Percentiles rank a stretch among this genome's conserved stretches.
Evolutionary conservation across 2,329 filamentous ascomycete genomes (phyloP).

Genomic region (Penicillium hesseltinei): DNA sequence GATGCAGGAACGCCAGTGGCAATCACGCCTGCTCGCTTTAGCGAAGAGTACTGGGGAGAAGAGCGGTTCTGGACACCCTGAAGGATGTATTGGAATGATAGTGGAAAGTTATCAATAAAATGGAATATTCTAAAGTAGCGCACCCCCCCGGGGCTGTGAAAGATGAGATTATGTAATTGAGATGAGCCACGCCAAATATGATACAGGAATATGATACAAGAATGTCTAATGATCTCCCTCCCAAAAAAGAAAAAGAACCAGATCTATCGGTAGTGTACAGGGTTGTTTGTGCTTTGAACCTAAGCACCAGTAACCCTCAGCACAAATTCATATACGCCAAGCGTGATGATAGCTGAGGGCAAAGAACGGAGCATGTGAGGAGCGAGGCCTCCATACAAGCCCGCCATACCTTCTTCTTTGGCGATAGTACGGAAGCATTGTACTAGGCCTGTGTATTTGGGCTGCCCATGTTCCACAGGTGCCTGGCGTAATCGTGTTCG

Average conservation of each 20-base stretch:
- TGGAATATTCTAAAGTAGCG: background rate
- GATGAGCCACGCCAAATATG: background rate
- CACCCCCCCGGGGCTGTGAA: background rate
- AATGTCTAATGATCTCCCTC: background rate
- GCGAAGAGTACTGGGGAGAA: background rate
- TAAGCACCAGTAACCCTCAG: slow-evolving; percentile 22
- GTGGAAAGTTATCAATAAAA: background rate
- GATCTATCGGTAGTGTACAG: slow-evolving; percentile 5
- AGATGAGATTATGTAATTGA: background rate
- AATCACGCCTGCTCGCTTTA: background rate
- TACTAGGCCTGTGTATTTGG: slow-evolving; percentile 37
- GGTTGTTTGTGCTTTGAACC: too few relatives aligned
- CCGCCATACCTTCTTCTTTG: slow-evolving; percentile 37
- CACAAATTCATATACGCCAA: slow-evolving; percentile 41
- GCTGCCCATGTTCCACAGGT: slow-evolving; percentile 33
- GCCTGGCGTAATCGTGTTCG: slow-evolving; percentile 38
- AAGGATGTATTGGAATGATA: background rate
- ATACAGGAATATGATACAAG: slow-evolving; percentile 1
- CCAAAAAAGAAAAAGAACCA: background rate
- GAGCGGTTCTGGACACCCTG: background rate
- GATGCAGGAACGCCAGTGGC: background rate
- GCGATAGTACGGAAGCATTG: slow-evolving; percentile 36
- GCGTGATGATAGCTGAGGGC: slow-evolving; percentile 38
- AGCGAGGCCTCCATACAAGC: slow-evolving; percentile 38
- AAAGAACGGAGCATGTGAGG: slow-evolving; percentile 39